Evolutionary conservation across 805 yeast species (phyloP), one percentile per base, ranked within the genome.

Genomic region (Maudiozyma pseudohumilis): DNA sequence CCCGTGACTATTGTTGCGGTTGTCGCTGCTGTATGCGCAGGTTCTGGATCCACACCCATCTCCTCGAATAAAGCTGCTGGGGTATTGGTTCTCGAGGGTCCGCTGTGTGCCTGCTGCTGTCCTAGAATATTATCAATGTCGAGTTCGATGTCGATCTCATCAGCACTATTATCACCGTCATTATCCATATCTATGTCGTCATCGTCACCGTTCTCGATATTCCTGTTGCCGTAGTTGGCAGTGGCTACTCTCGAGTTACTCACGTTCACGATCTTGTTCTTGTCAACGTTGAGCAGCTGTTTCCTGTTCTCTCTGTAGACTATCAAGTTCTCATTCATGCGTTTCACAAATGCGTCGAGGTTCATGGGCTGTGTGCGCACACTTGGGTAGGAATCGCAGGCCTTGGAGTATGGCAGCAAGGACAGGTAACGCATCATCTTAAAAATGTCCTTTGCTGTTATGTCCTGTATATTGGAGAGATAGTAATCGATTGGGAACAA

Each of bases 301-400:
- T 44, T 40, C 32, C 46, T 45, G 22, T 44, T 42, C 22, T 42
- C 45, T 30, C 61, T 48, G 35, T 56, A 56, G 6, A 38, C 29
- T 8, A 46, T 39, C 13, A 56, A 34, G 30, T 45, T 49, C 23
- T 38, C 34, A 35, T 59, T 59, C 49, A 63, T 46, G 45, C 45
- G 32, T 23, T 35, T 33, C 39, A 48, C 54, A 52, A 62, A 43
- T 39, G 47, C 41, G 18, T 55, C 49, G 27, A 64, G 40, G 39
- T 54, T 57, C 56, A 63, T 65, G 12, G 66, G 61, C 20, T 63
- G 66, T 0, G 70, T 66, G 34, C 64, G 54, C 4, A 66, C 69
- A 29, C 66, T 55, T 19, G 70, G 70, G 42, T 61, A 65, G 32
- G 48, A 50, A 43, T 65, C 70, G 32, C 65, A 62, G 1, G 70